Evolutionary conservation across 2,329 filamentous ascomycete genomes (phyloP), one percentile per base, ranked within the genome.

Genomic region (Coniella lustricola): DNA sequence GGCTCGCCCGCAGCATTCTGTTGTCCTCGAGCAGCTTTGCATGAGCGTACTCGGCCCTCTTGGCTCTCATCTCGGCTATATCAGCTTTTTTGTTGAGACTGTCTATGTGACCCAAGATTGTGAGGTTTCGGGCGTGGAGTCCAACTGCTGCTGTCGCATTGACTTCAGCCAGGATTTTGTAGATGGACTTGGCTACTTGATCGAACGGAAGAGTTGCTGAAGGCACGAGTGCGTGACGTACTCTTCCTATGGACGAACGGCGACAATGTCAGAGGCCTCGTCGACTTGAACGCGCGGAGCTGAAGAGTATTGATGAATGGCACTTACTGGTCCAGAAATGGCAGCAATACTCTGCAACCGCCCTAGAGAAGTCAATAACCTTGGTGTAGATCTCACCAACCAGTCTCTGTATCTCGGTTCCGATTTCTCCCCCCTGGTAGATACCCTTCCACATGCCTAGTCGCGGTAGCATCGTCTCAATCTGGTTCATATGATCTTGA

Each of bases 391-490:
- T 39, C 5, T 39, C n/a, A 7, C 21, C 22, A 3, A 46, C 44
- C 7, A 39, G 29, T 18, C 32, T 21, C 16, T 46, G 34, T 16
- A 46, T 46, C 4, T n/a, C 13, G 56, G 54, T 51, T 51, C 55
- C 56, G 56, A 57, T 57, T 16, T 43, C 31, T 13, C 31, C 7
- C 31, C 21, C 12, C 3, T n/a, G 44, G 14, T 46, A 46, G 21
- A 46, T 57, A 49, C 39, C 56, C 55, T 57, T 54, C 44, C 33
- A 21, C 39, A 21, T 25, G 31, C 48, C 56, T 54, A 55, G 55
- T 56, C 56, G 52, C 54, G 55, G 52, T 39, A 43, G 43, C 46
- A 49, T 40, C 18, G 40, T 48, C 45, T 52, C 40, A 34, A 46
- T 46, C 16, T 21, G 34, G 16, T 20, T 12, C 21, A 46, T 37